These are phyloP conservation scores for Spinellus fusiger DNA, from an alignment of 192 early-diverging fungal species.

Conservation along the genomic window DNA sequence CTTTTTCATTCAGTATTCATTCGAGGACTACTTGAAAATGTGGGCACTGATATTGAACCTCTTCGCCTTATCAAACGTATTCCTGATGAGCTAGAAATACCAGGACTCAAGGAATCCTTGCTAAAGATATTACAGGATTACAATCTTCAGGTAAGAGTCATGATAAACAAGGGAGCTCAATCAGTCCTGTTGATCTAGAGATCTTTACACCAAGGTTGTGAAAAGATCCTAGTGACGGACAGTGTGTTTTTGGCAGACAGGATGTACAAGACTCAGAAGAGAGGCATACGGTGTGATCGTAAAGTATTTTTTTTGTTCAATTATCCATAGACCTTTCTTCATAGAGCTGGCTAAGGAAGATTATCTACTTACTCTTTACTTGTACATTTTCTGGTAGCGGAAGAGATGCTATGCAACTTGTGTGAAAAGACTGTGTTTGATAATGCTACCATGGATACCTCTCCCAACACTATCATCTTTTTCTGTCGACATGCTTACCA, in stretches of 20 bases:
- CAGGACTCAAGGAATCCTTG: slow-evolving; percentile 73
- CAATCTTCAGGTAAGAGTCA: slow-evolving; percentile 64
- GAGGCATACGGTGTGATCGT: slow-evolving; percentile 54
- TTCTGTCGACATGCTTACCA: slow-evolving; percentile 92
- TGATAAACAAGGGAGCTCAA: neutral
- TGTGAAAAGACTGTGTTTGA: slow-evolving; percentile 46
- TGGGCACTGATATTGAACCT: slow-evolving; percentile 83
- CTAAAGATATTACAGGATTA: slow-evolving; percentile 90
- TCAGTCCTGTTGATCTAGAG: slow-evolving; percentile 37
- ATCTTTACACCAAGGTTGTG: slow-evolving; percentile 85
- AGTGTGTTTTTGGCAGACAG: slow-evolving; percentile 72
- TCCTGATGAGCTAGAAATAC: slow-evolving; percentile 73
- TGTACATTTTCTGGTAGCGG: neutral
- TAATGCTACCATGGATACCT: slow-evolving; percentile 13
- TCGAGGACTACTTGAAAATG: slow-evolving; percentile 83
- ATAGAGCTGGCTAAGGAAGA: neutral
- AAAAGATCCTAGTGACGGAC: slow-evolving; percentile 85
- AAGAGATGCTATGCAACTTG: slow-evolving; percentile 37
- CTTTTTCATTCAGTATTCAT: slow-evolving; percentile 69
- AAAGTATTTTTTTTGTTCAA: slow-evolving; percentile 16
- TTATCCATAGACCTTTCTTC: neutral
- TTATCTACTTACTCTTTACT: no score
- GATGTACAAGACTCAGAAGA: slow-evolving; percentile 60
- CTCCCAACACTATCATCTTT: slow-evolving; percentile 65
- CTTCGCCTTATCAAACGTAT: slow-evolving; percentile 74